Evolutionary conservation across 345 rosid species (phyloP), one percentile per base, ranked within the genome.

Genomic region (Acer negundo): DNA sequence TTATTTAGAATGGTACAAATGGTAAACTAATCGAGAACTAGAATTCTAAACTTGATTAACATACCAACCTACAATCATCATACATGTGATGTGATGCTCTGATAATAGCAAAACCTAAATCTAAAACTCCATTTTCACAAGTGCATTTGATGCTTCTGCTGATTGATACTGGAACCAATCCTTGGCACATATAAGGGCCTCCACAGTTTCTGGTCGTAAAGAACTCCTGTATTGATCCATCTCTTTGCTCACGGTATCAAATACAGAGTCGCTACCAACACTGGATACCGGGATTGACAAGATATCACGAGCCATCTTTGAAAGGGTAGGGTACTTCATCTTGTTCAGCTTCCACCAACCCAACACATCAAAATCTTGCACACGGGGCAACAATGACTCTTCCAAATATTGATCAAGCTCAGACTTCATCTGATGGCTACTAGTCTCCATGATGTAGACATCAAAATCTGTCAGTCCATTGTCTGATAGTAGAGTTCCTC

Each of bases 321-420:
- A 90, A 65, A 95, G 91, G 7, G 90, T 93, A 0, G 98, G 98
- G 75, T 83, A 93, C 86, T 93, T 91, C 73, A 93, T 73, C 85
- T 86, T 91, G 86, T 95, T 90, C 86, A 85, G 85, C 82, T 92
- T 93, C 97, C 98, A 95, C 99, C 99, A 95, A 51, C 90, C 90
- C 24, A 93, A 74, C 42, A 95, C 91, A 80, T 93, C 91, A 55
- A 95, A 90, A 78, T 93, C 99, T 22, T 85, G 92, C 49, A 81
- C 86, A 2, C 97, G 88, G 17, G 99, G 96, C 77, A 89, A 79
- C 78, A 95, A 77, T 6, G 93, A 87, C 81, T 95, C 99, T 7
- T 93, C 97, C 66, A 95, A 82, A 82, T 93, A 95, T 81, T 90
- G 95, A 71, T 95, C 98, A 81, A 93, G 83, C 88, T 95, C 98